Evolutionary conservation across 768 basidiomycete genomes (phyloP).

Genomic region (Filobasidium floriforme): DNA sequence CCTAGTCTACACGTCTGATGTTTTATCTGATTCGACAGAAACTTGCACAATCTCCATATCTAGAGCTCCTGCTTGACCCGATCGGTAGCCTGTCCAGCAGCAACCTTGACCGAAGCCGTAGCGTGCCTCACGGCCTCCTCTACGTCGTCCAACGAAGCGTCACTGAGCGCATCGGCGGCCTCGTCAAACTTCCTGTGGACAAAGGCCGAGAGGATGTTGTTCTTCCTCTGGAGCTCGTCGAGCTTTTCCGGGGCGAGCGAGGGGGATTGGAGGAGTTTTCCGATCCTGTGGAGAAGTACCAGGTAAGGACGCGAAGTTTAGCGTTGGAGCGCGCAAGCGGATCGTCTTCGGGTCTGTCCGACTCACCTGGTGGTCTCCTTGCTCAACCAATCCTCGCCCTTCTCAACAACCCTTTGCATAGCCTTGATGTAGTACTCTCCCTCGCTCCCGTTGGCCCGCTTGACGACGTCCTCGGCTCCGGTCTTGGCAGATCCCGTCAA

Average conservation of each 20-base stretch:
- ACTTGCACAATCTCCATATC: not conserved
- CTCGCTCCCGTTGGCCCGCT: slow-evolving; percentile 11
- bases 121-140: slow-evolving; percentile 33
- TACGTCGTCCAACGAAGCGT: slow-evolving; percentile 25
- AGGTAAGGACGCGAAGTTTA: slow-evolving; percentile 10
- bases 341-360: not conserved
- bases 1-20: not conserved
- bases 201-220: slow-evolving; percentile 57
- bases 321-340: slow-evolving; percentile 22
- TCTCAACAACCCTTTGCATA: slow-evolving; percentile 75
- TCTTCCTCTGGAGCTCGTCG: slow-evolving; percentile 88
- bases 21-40: not conserved
- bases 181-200: slow-evolving; percentile 33
- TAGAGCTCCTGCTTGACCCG: slow-evolving; percentile 33
- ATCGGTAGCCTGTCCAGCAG: slow-evolving; percentile 45
- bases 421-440: slow-evolving; percentile 76
- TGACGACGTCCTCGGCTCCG: slow-evolving; percentile 50
- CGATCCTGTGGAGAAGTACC: slow-evolving; percentile 51
- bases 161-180: slow-evolving; percentile 21
- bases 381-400: slow-evolving; percentile 65
- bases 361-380: slow-evolving; percentile 78
- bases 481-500: slow-evolving; percentile 14
- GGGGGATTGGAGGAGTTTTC: slow-evolving; percentile 68
- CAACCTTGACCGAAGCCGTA: slow-evolving; percentile 44
- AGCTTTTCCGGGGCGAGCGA: slow-evolving; percentile 68